Evolutionary conservation across 306 rosid species (phyloP).

Genomic region (Corylus americana): DNA sequence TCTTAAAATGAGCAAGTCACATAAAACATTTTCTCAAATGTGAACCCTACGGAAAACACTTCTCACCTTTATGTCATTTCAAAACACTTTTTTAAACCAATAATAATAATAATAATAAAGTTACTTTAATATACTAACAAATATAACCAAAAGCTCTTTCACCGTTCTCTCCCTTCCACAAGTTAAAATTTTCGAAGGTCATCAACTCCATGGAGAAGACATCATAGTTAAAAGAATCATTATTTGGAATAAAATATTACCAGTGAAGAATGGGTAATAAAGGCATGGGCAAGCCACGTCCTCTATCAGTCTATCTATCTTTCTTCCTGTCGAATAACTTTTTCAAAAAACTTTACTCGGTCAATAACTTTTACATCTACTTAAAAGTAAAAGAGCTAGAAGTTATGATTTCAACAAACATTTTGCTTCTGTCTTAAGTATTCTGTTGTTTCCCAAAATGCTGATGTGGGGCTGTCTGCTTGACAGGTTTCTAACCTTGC

Average conservation of each 20-base stretch:
- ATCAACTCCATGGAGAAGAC: background rate
- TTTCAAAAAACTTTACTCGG: background rate
- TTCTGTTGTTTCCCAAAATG: constrained; percentile 6
- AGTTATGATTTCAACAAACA: background rate
- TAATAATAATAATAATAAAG: no score
- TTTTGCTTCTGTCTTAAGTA: background rate
- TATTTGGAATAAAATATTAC: background rate
- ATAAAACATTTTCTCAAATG: no score
- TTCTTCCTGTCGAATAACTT: background rate
- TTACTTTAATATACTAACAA: no score
- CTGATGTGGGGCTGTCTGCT: constrained; percentile 29
- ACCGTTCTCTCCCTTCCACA: background rate
- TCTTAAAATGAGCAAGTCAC: no score
- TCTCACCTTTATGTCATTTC: no score
- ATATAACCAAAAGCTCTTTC: background rate
- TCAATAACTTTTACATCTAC: background rate
- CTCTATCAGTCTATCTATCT: background rate
- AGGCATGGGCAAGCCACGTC: background rate
- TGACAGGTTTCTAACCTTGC: constrained; percentile 76
- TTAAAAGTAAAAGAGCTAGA: constrained; percentile 5
- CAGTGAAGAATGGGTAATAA: background rate
- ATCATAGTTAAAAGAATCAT: background rate
- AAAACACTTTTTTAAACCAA: no score
- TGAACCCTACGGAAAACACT: no score
- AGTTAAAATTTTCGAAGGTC: background rate